phyloP scores from a whole-genome alignment of 2,329 filamentous ascomycete species.

The Xylaria sp. region DNA sequence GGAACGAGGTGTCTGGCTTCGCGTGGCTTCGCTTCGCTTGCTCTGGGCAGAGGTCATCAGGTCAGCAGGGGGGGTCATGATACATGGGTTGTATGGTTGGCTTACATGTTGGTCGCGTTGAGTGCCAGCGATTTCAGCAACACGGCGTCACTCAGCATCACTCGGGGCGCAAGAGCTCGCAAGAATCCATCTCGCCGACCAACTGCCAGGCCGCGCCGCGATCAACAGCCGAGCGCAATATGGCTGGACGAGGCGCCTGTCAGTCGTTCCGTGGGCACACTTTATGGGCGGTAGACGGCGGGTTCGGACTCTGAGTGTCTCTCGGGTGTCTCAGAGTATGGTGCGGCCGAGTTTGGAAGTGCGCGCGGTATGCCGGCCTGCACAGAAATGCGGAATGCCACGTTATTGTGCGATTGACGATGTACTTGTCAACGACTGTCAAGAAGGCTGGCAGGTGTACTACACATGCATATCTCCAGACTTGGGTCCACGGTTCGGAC shows the following conservation, averaged over 20 bases:
- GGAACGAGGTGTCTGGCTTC: constrained; percentile 45
- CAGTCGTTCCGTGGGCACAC: constrained; percentile 5
- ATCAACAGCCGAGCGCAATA: constrained; percentile 16
- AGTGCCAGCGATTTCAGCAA: constrained; percentile 40
- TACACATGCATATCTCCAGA: constrained; percentile 14
- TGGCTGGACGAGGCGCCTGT: background rate
- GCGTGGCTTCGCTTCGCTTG: constrained; percentile 40
- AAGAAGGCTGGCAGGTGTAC: constrained; percentile 9
- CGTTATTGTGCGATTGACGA: constrained; percentile 11
- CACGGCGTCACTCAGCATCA: constrained; percentile 34
- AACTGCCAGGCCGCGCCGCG: constrained; percentile 17
- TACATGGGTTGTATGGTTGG: constrained; percentile 1
- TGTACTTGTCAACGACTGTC: constrained; percentile 10
- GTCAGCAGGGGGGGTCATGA: constrained; percentile 17
- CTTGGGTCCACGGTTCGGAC: constrained; percentile 2
- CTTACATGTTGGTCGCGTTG: constrained; percentile 42
- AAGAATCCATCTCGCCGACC: constrained; percentile 45
- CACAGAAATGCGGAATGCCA: background rate
- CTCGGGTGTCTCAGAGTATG: constrained; percentile 4
- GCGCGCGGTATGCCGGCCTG: constrained; percentile 1
- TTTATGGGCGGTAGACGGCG: constrained; percentile 4
- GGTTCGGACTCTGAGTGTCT: constrained; percentile 7
- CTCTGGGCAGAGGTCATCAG: constrained; percentile 30
- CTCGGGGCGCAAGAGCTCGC: constrained; percentile 36
- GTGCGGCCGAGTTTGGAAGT: background rate